phyloP scores from a whole-genome alignment of 2,329 filamentous ascomycete species.

The Teratosphaeria destructans region DNA sequence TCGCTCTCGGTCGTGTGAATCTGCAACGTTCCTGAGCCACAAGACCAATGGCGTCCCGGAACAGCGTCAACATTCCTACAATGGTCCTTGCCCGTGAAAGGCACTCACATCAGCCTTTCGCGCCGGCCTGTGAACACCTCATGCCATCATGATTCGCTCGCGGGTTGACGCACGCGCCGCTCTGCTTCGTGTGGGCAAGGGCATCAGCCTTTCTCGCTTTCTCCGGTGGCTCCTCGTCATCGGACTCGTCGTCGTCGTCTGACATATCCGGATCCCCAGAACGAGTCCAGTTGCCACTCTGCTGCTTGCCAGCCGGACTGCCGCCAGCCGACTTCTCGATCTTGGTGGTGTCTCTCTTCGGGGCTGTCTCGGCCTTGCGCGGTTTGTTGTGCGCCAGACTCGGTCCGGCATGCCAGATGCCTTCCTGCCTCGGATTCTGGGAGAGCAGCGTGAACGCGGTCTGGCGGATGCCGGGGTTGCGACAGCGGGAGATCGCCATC shows the following conservation, averaged over 20 bases:
- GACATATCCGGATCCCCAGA: not conserved
- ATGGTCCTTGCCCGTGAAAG: not conserved
- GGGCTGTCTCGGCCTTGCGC: slow-evolving; percentile 11
- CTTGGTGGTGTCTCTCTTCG: slow-evolving; percentile 13
- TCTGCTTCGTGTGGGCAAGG: not conserved
- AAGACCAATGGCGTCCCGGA: not conserved
- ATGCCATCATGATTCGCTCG: not conserved
- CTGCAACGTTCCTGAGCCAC: too few species aligned
- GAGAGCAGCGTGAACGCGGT: slow-evolving; percentile 23
- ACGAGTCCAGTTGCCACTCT: not conserved
- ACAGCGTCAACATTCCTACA: not conserved
- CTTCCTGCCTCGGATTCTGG: slow-evolving; percentile 24
- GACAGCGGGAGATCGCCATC: slow-evolving; percentile 25
- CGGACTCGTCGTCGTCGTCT: not conserved
- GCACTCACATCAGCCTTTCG: not conserved
- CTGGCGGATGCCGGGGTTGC: slow-evolving; percentile 22
- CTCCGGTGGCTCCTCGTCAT: not conserved
- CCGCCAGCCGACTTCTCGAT: not conserved
- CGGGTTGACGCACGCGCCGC: slow-evolving; percentile 2
- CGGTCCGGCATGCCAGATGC: slow-evolving; percentile 25
- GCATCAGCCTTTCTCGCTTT: not conserved
- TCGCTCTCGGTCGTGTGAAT: too few species aligned
- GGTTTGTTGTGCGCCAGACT: slow-evolving; percentile 17
- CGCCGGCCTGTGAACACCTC: not conserved
- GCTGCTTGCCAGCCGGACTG: not conserved